These are phyloP conservation scores for Gaertneriomyces semiglobifer DNA, from an alignment of 192 early-diverging fungal species.

Conservation along the genomic window DNA sequence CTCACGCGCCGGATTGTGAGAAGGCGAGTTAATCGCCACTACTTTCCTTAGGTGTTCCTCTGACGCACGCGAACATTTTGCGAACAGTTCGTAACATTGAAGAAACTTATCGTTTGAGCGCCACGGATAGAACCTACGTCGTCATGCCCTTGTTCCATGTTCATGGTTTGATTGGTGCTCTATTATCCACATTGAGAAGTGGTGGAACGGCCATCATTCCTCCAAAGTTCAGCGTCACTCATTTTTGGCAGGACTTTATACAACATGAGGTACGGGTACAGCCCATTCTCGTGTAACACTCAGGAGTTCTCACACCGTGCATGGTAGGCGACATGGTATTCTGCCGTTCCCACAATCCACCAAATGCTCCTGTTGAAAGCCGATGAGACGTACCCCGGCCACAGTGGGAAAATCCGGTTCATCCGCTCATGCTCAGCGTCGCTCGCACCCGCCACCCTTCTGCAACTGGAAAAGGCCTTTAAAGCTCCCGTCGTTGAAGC, in stretches of 20 bases:
- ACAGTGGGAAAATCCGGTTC: constrained; percentile 57
- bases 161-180: constrained; percentile 75
- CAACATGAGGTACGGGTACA: constrained; percentile 40
- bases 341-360: constrained; percentile 77
- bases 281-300: constrained; percentile 56
- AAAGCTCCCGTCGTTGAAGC: constrained; percentile 75
- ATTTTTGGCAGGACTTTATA: constrained; percentile 74
- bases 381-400: constrained; percentile 18
- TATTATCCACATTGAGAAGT: constrained; percentile 64
- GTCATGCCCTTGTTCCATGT: constrained; percentile 89
- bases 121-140: constrained; percentile 62
- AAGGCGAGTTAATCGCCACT: no score
- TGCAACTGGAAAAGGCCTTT: constrained; percentile 61
- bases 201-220: constrained; percentile 71
- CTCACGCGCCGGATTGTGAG: neutral
- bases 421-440: constrained; percentile 74
- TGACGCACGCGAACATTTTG: constrained; percentile 72
- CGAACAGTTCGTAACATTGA: constrained; percentile 72
- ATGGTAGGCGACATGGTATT: constrained; percentile 34
- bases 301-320: constrained; percentile 29
- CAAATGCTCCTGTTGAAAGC: constrained; percentile 65
- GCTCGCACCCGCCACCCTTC: constrained; percentile 61
- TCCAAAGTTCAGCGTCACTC: constrained; percentile 62
- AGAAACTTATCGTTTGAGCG: constrained; percentile 59
- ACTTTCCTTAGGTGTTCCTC: constrained; percentile 72